phyloP scores from a whole-genome alignment of 2,329 filamentous ascomycete species.

The Chaetomiaceae sp. region DNA sequence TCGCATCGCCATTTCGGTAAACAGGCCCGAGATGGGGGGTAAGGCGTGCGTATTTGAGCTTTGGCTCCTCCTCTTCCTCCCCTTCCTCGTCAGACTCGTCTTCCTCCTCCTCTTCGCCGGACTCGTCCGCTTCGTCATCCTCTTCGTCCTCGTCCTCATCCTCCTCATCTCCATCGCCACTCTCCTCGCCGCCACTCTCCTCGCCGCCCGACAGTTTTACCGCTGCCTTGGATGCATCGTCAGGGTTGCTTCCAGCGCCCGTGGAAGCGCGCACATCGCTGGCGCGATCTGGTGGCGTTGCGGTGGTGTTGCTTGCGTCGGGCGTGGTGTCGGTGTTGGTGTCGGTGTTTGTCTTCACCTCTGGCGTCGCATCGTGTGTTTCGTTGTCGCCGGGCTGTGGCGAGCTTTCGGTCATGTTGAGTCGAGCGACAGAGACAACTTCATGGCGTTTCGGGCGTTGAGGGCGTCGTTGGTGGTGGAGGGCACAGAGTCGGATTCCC shows the following conservation, averaged over 20 bases:
- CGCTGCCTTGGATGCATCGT: slow-evolving; percentile 17
- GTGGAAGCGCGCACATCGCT: slow-evolving; percentile 1
- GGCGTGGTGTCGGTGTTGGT: background rate
- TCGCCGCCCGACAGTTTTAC: slow-evolving; percentile 1
- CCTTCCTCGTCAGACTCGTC: slow-evolving; percentile 58
- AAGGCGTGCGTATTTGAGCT: slow-evolving; percentile 84
- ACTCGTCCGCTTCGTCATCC: slow-evolving; percentile 40
- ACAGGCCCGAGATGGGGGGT: slow-evolving; percentile 74
- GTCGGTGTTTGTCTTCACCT: slow-evolving; percentile 7
- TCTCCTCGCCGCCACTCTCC: slow-evolving; percentile 1
- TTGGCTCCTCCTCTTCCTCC: slow-evolving; percentile 86
- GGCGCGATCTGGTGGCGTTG: background rate
- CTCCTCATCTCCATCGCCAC: slow-evolving; percentile 20
- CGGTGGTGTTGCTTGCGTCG: slow-evolving; percentile 4
- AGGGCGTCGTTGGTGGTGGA: background rate
- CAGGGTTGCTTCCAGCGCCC: slow-evolving; percentile 22
- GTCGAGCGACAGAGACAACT: slow-evolving; percentile 14
- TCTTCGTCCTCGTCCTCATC: slow-evolving; percentile 29
- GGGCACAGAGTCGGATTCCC: background rate
- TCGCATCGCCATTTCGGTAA: slow-evolving; percentile 93
- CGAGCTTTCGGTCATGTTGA: slow-evolving; percentile 29
- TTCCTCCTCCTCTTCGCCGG: slow-evolving; percentile 44
- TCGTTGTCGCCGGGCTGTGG: slow-evolving; percentile 24
- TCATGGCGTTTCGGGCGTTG: slow-evolving; percentile 21
- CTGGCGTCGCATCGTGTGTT: slow-evolving; percentile 11